phyloP scores from a whole-genome alignment of 352 stramenopile species.

The Pythium plurisporium region DNA sequence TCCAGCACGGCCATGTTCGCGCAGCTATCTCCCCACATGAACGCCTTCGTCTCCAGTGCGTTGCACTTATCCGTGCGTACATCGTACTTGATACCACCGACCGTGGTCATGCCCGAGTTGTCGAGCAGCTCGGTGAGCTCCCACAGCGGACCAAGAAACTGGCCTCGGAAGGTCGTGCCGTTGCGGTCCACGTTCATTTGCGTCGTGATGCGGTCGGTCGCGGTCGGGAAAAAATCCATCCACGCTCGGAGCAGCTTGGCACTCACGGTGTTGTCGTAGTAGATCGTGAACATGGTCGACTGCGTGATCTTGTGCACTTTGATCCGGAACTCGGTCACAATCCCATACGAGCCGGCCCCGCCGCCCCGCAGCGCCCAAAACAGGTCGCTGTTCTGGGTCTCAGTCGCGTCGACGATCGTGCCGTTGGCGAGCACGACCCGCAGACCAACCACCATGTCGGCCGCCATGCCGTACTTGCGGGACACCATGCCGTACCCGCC shows the following conservation, averaged over 20 bases:
- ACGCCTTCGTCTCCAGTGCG: constrained; percentile 44
- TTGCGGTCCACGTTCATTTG: constrained; percentile 38
- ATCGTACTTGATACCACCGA: constrained; percentile 31
- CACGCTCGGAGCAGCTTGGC: constrained; percentile 33
- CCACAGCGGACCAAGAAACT: constrained; percentile 35
- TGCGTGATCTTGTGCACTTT: constrained; percentile 38
- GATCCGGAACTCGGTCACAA: constrained; percentile 48
- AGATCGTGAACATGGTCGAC: constrained; percentile 41
- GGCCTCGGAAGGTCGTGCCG: constrained; percentile 31
- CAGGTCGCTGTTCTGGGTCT: constrained; percentile 34
- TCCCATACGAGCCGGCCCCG: constrained; percentile 48
- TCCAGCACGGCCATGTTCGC: constrained; percentile 32
- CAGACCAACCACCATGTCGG: constrained; percentile 39
- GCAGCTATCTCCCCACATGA: constrained; percentile 39
- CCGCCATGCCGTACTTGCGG: constrained; percentile 44
- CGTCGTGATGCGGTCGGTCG: constrained; percentile 43
- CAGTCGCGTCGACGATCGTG: constrained; percentile 35
- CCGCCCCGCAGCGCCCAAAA: constrained; percentile 50
- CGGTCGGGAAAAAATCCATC: constrained; percentile 52
- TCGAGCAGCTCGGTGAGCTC: constrained; percentile 37
- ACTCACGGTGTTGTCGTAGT: constrained; percentile 32
- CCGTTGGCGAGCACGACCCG: constrained; percentile 43
- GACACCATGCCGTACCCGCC: constrained; percentile 47
- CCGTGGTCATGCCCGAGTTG: constrained; percentile 29
- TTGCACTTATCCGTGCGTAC: constrained; percentile 40